Evolutionary conservation across 1,284 basidiomycete species (phyloP).

Genomic region (Leccinum subspadiceum): DNA sequence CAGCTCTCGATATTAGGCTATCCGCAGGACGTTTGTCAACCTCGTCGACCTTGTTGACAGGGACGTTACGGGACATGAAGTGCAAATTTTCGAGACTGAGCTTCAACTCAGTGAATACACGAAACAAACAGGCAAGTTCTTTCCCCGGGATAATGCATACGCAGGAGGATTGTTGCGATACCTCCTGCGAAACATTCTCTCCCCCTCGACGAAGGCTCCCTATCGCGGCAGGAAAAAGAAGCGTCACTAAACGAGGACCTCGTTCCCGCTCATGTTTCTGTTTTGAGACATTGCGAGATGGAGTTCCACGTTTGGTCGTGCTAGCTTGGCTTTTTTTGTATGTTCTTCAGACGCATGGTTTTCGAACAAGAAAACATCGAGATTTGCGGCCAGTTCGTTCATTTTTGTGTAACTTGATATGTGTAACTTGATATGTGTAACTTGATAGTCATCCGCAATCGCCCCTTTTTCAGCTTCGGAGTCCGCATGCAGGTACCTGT

Average conservation of each 20-base stretch:
- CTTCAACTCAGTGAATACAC: conserved; percentile 14
- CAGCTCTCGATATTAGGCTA: conserved; percentile 1
- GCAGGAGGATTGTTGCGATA: conserved; percentile 20
- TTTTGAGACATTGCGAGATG: background rate
- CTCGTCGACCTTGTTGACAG: conserved; percentile 24
- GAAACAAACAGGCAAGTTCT: conserved; percentile 10
- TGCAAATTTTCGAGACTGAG: conserved; percentile 14
- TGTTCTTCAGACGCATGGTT: background rate
- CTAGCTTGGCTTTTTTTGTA: background rate
- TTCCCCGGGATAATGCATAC: conserved; percentile 20
- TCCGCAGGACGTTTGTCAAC: conserved; percentile 9
- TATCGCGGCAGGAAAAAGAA: background rate
- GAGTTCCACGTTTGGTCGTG: conserved; percentile 2
- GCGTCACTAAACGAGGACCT: conserved; percentile 14
- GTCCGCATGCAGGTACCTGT: background rate
- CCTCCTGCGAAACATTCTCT: conserved; percentile 20
- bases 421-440: too few relatives aligned
- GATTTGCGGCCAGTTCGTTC: background rate
- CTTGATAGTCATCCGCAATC: background rate
- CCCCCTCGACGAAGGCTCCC: background rate
- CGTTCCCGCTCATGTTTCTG: background rate
- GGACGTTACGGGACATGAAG: background rate
- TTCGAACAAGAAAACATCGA: background rate
- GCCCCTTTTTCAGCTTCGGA: background rate
- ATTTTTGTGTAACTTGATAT: background rate